These are phyloP conservation scores for Penicillium silybi DNA, from an alignment of 495 filamentous ascomycete species.

Conservation along the genomic window DNA sequence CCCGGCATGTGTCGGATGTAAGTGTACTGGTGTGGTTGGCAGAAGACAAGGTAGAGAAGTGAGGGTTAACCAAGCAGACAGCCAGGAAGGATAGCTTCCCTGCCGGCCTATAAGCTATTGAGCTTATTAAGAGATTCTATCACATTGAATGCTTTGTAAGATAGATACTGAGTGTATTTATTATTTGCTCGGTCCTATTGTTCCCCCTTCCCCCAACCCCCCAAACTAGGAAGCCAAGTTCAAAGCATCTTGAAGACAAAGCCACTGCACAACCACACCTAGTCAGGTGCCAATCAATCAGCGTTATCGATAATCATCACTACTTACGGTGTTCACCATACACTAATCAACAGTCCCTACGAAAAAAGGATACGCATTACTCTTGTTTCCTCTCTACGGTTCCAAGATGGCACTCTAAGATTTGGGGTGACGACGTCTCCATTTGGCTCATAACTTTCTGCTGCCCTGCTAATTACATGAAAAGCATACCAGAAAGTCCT, in stretches of 20 bases:
- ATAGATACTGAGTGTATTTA: neutral
- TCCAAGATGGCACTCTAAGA: neutral
- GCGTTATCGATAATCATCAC: too few species aligned
- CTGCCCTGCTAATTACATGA: conserved; percentile 5
- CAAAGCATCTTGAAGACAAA: too few species aligned
- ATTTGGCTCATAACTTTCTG: conserved; percentile 1
- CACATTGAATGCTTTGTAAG: neutral
- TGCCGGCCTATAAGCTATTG: neutral
- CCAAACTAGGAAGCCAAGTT: too few species aligned
- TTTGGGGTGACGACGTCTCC: neutral
- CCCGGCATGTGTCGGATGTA: neutral
- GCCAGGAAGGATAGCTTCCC: neutral
- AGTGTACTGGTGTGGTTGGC: neutral
- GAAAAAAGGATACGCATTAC: neutral
- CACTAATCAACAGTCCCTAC: too few species aligned
- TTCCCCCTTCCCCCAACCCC: too few species aligned
- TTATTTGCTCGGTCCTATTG: neutral
- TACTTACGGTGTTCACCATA: too few species aligned
- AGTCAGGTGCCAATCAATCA: neutral
- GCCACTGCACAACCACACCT: too few species aligned
- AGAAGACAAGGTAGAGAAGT: neutral
- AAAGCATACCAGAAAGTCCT: neutral
- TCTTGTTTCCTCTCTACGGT: neutral
- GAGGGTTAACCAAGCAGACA: neutral
- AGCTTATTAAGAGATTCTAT: neutral